phyloP scores from a whole-genome alignment of 768 basidiomycete species.

The Kwoniella dejecticola region DNA sequence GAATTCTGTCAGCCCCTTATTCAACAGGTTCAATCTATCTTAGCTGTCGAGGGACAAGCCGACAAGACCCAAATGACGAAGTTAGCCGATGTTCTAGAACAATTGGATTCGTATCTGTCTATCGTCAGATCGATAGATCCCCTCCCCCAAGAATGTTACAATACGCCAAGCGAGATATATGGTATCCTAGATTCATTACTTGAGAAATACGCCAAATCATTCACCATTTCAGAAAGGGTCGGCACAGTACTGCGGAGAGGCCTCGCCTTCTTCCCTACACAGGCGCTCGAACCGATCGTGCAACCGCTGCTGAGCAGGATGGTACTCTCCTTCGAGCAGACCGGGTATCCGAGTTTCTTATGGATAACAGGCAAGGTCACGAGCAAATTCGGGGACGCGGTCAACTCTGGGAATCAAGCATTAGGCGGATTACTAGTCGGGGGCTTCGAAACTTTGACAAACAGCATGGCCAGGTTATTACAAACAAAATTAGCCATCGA shows the following conservation, averaged over 20 bases:
- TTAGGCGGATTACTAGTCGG: conserved; percentile 65
- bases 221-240: conserved; percentile 75
- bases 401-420: conserved; percentile 57
- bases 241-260: conserved; percentile 84
- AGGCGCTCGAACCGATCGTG: conserved; percentile 67
- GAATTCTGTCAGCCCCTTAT: conserved; percentile 86
- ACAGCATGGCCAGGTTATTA: conserved; percentile 68
- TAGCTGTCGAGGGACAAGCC: conserved; percentile 62
- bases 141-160: conserved; percentile 75
- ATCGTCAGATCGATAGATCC: conserved; percentile 79
- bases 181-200: conserved; percentile 77
- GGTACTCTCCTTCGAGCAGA: conserved; percentile 73
- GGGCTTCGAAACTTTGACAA: conserved; percentile 74
- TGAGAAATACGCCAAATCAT: conserved; percentile 72
- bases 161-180: conserved; percentile 80
- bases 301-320: conserved; percentile 73
- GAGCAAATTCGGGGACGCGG: conserved; percentile 71
- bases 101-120: conserved; percentile 85
- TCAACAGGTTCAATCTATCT: conserved; percentile 68
- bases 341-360: conserved; percentile 80
- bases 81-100: conserved; percentile 83
- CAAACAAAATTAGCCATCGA: conserved; percentile 69
- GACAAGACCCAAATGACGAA: conserved; percentile 72
- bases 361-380: conserved; percentile 92
- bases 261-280: conserved; percentile 72